Evolutionary conservation across 805 yeast genomes (phyloP), one percentile per base, ranked within the genome.

Genomic region (Cyberlindnera bimundalis): DNA sequence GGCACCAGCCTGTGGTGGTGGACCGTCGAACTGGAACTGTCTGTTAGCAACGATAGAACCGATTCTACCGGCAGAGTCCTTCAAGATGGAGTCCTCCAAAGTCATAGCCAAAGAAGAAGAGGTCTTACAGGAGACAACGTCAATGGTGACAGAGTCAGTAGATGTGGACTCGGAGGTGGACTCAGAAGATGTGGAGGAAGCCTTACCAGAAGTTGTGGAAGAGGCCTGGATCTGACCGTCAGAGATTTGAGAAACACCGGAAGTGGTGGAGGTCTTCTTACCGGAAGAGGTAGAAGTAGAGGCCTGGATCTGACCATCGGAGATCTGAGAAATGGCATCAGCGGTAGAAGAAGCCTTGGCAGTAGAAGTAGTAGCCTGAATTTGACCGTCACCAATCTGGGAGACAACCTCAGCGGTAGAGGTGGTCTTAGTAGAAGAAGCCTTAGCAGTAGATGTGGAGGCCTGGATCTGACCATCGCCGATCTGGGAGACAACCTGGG

Each of bases 21-120:
- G 88, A 59, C 90, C 90, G 62, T 83, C 91, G 57, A 83, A 83
- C 69, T 83, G 91, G 76, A 83, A 83, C 69, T 83, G 91, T 71
- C 84, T 74, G 79, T 82, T 83, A 41, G 89, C 80, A 52, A 83
- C 91, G 65, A 83, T 81, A 35, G 89, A 76, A 52, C 90, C 90
- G 51, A 83, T 66, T 74, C 91, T 78, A 34, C 84, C 84, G 45
- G 68, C 53, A 28, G 73, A 58, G 58, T 83, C 91, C 12, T 64
- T 71, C 55, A 84, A 69, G 39, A 77, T 57, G 45, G 78, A 63
- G 33, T 58, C 67, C 26, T 68, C 61, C 55, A 84, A 70, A 26
- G 73, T 68, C 73, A 82, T 68, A 32, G 79, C 64, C 53, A 84
- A 70, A 29, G 84, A 66, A 50, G 68, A 64, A 25, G 62, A 63